Base-by-base conservation (phyloP, 148 eudicot species). In the Limonium bicolor region DNA sequence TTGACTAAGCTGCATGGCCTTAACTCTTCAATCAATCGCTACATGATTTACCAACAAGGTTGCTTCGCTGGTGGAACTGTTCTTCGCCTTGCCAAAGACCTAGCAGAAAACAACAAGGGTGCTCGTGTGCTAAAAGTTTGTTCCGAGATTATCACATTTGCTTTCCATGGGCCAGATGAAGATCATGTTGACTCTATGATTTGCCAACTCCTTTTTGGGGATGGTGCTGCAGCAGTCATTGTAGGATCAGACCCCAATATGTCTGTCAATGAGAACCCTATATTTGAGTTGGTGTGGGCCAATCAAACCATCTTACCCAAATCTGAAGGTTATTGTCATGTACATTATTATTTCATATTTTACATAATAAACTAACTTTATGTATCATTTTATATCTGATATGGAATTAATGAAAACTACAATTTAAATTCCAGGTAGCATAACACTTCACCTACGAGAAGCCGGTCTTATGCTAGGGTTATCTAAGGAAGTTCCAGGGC, bases 1-100 rank as follows among this genome's bases (percentile, higher is more conserved):
- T 32, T 44, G 5, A 13, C 49, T 6, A 44, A 25, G 29, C 49
- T 44, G 13, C 49, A 24, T 32, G 31, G 29, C 49, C 32, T 44
- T 15, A 23, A n/a, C 1, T 32, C 49, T 4, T 32, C 29, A n/a
- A 11, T 44, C 49, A 44, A 44, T 4, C n/a, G 49, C 1, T 4
- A 8, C 42, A 38, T 38, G 42, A 12, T 38, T 20, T 38, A 38
- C 17, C 42, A 9, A 9, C 42, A 38, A n/a, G n/a, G n/a, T n/a
- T n/a, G n/a, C n/a, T n/a, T n/a, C n/a, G n/a, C n/a, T n/a, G n/a
- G n/a, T n/a, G n/a, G n/a, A n/a, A n/a, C n/a, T n/a, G n/a, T n/a
- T n/a, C n/a, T n/a, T n/a, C n/a, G n/a, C n/a, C n/a, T n/a, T n/a
- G n/a, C n/a, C n/a, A n/a, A n/a, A n/a, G n/a, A n/a, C n/a, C n/a